These are phyloP conservation scores for Aquilaria agallochum DNA, from an alignment of 441 rosid species.

Conservation along the genomic window DNA sequence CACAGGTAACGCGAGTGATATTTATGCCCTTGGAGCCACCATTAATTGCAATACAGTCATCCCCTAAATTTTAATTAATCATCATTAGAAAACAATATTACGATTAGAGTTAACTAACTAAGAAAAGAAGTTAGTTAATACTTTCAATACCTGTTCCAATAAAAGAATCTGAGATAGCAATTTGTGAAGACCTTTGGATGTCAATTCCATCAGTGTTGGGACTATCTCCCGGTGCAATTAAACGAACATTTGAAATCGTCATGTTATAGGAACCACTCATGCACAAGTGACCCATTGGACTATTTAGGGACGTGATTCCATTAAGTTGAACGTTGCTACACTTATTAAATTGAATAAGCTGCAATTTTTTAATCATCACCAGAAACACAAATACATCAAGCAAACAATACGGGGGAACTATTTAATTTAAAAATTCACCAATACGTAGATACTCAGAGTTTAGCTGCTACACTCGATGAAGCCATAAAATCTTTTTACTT, in stretches of 20 bases:
- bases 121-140: background rate
- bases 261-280: slow-evolving; percentile 2
- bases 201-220: slow-evolving; percentile 47
- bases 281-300: background rate
- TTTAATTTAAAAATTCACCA: too few species aligned
- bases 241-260: slow-evolving; percentile 17
- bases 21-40: slow-evolving; percentile 15
- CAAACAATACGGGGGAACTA: too few species aligned
- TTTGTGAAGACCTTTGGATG: slow-evolving; percentile 9
- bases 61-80: slow-evolving; percentile 16
- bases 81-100: too few species aligned
- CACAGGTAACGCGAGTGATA: slow-evolving; percentile 29
- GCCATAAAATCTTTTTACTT: too few species aligned
- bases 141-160: slow-evolving; percentile 27
- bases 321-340: slow-evolving; percentile 13
- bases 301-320: slow-evolving; percentile 1
- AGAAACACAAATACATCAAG: too few species aligned
- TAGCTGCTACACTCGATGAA: too few species aligned
- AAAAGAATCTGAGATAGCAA: slow-evolving; percentile 14
- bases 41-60: slow-evolving; percentile 46
- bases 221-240: slow-evolving; percentile 31
- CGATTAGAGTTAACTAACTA: background rate
- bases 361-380: background rate
- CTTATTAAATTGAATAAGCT: slow-evolving; percentile 5
- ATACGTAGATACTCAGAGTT: too few species aligned